Base-by-base conservation (phyloP, 108 stramenopile species). In the Skeletonema potamos region DNA sequence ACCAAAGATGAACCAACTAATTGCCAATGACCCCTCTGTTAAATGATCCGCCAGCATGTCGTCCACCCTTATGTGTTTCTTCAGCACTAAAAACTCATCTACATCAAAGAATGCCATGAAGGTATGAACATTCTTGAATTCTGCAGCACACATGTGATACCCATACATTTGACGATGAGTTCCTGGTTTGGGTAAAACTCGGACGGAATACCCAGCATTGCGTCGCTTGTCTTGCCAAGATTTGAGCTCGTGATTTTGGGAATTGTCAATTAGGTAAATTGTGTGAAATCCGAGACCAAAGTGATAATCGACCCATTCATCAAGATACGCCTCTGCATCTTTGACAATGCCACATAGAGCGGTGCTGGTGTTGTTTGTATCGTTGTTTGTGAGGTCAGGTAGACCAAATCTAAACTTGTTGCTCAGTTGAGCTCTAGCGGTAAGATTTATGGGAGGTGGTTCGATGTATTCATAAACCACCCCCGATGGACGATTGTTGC, bases 301-400 rank as follows among this genome's bases (percentile, higher is more conserved):
- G 61, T 91, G 64, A 62, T 87, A 91, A 27, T 89, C 74, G 10
- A 87, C 46, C 86, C 86, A 91, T 55, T 91, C 90, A 56, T 88
- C 84, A 32, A 91, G 27, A 44, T 89, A 91, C 2, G 57, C 15
- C 37, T 73, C 66, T 7, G 55, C 66, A 37, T 78, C 73, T 46
- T 74, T 73, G 60, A 78, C 77, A 8, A 78, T 68, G 8, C 26
- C 66, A 66, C 77, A 78, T 11, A 74, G 28, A 15, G 74, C 74
- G 12, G 65, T 3, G 43, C 71, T 39, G 15, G 33, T 9, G 28
- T 64, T 27, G 12, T 32, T 29, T 54, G 15, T 18, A 20, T 33
- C 22, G 57, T 30, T 17, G 51, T 46, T 27, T 43, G 24, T 51
- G 30, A 33, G 69, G 36, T 48, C 20, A 55, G 68, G 58, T 54